Conservation (phyloP, 129 eudicot species). For the Artemisia annua region DNA sequence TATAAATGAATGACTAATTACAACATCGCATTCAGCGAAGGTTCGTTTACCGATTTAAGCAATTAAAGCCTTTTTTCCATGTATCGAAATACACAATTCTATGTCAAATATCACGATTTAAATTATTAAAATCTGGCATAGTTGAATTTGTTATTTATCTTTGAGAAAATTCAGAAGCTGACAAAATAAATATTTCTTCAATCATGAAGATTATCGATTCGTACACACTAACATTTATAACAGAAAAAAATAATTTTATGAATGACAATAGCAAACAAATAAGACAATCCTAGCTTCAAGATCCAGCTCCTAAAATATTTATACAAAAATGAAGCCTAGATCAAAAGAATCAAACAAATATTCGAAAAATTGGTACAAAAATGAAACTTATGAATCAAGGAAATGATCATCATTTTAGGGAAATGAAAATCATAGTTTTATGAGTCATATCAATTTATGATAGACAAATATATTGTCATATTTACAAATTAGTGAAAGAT, state of each 20-base stretch:
- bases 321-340: slow-evolving; percentile 10
- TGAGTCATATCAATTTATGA: no score
- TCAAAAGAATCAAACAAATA: slow-evolving; percentile 23
- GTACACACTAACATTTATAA: slow-evolving; percentile 15
- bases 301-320: slow-evolving; percentile 14
- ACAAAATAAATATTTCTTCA: slow-evolving; percentile 23
- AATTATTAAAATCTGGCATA: slow-evolving; percentile 21
- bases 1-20: slow-evolving; percentile 29
- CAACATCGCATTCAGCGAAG: slow-evolving; percentile 40
- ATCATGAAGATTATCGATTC: slow-evolving; percentile 11
- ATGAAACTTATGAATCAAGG: slow-evolving; percentile 1
- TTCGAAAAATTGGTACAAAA: background rate
- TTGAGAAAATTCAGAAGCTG: slow-evolving; percentile 11
- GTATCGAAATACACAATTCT: slow-evolving; percentile 33
- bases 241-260: background rate
- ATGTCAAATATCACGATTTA: slow-evolving; percentile 14
- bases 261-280: slow-evolving; percentile 14
- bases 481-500: background rate
- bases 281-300: slow-evolving; percentile 9
- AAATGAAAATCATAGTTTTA: background rate
- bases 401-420: background rate
- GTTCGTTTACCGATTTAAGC: slow-evolving; percentile 35
- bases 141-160: slow-evolving; percentile 16
- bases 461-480: no score
- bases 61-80: slow-evolving; percentile 30